Conservation (phyloP, 768 basidiomycete species). For the Auricularia sp. region DNA sequence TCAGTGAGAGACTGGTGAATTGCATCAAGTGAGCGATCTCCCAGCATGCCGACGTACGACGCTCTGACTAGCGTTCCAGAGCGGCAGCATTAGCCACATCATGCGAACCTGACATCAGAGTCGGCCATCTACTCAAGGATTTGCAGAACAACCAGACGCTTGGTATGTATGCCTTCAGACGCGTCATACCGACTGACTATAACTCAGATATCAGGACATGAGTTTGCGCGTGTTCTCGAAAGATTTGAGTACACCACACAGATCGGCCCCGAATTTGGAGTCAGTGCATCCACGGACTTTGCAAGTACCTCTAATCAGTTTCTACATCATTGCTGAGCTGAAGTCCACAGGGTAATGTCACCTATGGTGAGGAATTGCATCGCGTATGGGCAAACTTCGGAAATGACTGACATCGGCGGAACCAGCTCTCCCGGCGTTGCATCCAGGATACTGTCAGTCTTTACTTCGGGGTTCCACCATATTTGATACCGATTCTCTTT, state of each 20-base stretch:
- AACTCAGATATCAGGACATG: slow-evolving; percentile 30
- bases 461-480: background rate
- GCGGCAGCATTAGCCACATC: slow-evolving; percentile 51
- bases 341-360: slow-evolving; percentile 54
- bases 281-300: slow-evolving; percentile 66
- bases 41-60: slow-evolving; percentile 6
- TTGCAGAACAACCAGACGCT: slow-evolving; percentile 48
- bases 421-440: slow-evolving; percentile 17
- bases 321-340: slow-evolving; percentile 3
- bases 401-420: too few species aligned
- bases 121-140: slow-evolving; percentile 39
- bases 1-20: slow-evolving; percentile 49
- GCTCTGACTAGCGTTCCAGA: slow-evolving; percentile 26
- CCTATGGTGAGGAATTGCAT: slow-evolving; percentile 39
- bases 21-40: slow-evolving; percentile 55
- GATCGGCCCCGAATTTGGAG: slow-evolving; percentile 18
- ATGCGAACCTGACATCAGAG: slow-evolving; percentile 34
- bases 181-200: too few species aligned
- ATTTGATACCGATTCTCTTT: slow-evolving; percentile 1
- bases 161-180: slow-evolving; percentile 24
- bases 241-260: slow-evolving; percentile 34
- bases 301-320: slow-evolving; percentile 31
- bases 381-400: too few species aligned
- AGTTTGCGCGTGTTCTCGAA: slow-evolving; percentile 36
- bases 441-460: slow-evolving; percentile 12